phyloP scores from a whole-genome alignment of 371 early-diverging fungal species.

The Saksenaea oblongispora region DNA sequence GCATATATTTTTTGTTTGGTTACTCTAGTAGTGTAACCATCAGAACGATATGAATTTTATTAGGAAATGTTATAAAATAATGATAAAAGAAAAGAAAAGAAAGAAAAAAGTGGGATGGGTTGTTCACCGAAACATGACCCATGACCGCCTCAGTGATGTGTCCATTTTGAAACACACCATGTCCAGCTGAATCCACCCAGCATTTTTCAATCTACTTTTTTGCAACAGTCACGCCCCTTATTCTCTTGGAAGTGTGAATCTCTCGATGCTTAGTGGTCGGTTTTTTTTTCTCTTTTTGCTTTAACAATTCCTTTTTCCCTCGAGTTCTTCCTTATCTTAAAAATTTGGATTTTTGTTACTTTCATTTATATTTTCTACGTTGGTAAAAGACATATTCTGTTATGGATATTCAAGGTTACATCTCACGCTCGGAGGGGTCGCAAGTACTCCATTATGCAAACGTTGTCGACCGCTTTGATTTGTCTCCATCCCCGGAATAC shows the following conservation, averaged over 20 bases:
- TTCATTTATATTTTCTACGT: not conserved
- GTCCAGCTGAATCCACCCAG: conserved; percentile 1
- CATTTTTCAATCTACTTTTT: conserved; percentile 2
- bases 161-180: conserved; percentile 1
- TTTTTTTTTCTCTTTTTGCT: not conserved
- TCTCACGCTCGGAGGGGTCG: conserved; percentile 2
- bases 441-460: conserved; percentile 13
- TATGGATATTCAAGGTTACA: conserved; percentile 15
- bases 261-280: not conserved
- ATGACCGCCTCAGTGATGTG: not conserved
- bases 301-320: not conserved
- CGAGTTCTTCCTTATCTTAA: not conserved
- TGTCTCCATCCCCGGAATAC: not conserved
- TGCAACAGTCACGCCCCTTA: not conserved
- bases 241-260: not conserved
- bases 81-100: not conserved
- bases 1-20: not conserved
- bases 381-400: not conserved
- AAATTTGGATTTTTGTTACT: not conserved
- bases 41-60: not conserved
- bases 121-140: not conserved
- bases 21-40: not conserved
- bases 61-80: too few relatives aligned
- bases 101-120: not conserved
- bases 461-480: conserved; percentile 7